Evolutionary conservation across 257 asterid genomes (phyloP), one percentile per base, ranked within the genome.

Genomic region (Nemophila menziesii): DNA sequence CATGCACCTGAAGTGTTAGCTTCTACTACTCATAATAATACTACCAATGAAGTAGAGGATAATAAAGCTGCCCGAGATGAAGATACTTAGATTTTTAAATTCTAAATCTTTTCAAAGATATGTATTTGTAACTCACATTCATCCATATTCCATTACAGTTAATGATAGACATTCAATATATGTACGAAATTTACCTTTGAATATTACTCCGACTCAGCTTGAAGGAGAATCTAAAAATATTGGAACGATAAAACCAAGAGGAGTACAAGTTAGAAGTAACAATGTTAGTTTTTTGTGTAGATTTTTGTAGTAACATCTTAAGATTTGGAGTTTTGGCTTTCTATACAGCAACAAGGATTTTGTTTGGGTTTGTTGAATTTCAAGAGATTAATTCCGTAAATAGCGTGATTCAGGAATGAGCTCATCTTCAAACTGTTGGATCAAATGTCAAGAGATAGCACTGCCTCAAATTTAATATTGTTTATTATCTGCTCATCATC

Each of bases 261-360:
- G n/a, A n/a, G n/a, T n/a, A n/a, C n/a, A n/a, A n/a, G n/a, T n/a
- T n/a, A n/a, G n/a, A n/a, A n/a, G n/a, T n/a, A n/a, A n/a, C 14
- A 40, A 52, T 52, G 27, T 11, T 38, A 20, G 42, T 38, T 16
- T 18, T 5, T 40, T 18, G 18, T 41, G 1, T 43, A 42, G 40
- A 39, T 22, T 1, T 41, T 52, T 41, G 34, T 24, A 7, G 13
- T 17, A 16, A 7, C 18, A 13, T 41, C 23, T 17, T 9, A 15
- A 11, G 37, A 52, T 41, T 17, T 52, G 12, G 19, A 20, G n/a
- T 26, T 42, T 40, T 41, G n/a, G n/a, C n/a, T n/a, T n/a, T n/a
- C n/a, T 52, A 9, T 16, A 20, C 57, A 40, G 57, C 57, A 41
- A 41, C 57, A 52, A 41, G 57, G 57, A 26, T 52, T 52, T 33